phyloP scores from a whole-genome alignment of 306 rosid species.

The Quercus robur region DNA sequence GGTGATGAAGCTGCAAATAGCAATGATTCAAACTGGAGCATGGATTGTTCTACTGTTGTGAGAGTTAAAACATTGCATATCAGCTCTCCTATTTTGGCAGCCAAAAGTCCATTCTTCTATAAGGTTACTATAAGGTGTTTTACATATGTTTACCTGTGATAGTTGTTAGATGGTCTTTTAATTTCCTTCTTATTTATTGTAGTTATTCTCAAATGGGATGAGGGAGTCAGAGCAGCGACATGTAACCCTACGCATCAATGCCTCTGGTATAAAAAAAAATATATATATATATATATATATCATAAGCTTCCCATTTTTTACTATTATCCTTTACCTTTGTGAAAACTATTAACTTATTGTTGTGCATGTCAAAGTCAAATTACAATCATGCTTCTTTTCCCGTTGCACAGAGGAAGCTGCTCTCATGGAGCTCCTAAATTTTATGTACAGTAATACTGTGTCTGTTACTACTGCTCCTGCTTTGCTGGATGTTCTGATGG shows the following conservation, averaged over 20 bases:
- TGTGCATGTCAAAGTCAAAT: constrained; percentile 8
- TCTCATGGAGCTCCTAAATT: constrained; percentile 91
- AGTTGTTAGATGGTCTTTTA: constrained; percentile 7
- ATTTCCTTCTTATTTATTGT: constrained; percentile 11
- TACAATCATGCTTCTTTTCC: constrained; percentile 25
- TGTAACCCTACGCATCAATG: constrained; percentile 78
- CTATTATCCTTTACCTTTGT: not conserved
- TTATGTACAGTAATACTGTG: constrained; percentile 86
- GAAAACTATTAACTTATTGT: not conserved
- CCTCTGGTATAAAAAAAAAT: constrained; percentile 51
- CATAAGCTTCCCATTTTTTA: not conserved
- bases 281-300: too few species aligned
- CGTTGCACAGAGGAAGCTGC: constrained; percentile 83
- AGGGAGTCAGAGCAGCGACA: constrained; percentile 94
- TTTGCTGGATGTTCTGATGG: constrained; percentile 92
- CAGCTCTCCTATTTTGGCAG: constrained; percentile 98
- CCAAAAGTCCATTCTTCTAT: constrained; percentile 96
- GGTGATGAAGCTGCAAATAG: constrained; percentile 84
- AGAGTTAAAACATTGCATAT: constrained; percentile 82
- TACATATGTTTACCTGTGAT: not conserved
- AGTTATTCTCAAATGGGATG: constrained; percentile 98
- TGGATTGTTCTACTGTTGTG: constrained; percentile 69
- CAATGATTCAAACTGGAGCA: constrained; percentile 75
- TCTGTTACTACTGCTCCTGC: constrained; percentile 62
- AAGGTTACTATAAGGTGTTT: constrained; percentile 47